Evolutionary conservation across 106 monocot genomes (phyloP), one percentile per base, ranked within the genome.

Genomic region (Triglochin maritima): DNA sequence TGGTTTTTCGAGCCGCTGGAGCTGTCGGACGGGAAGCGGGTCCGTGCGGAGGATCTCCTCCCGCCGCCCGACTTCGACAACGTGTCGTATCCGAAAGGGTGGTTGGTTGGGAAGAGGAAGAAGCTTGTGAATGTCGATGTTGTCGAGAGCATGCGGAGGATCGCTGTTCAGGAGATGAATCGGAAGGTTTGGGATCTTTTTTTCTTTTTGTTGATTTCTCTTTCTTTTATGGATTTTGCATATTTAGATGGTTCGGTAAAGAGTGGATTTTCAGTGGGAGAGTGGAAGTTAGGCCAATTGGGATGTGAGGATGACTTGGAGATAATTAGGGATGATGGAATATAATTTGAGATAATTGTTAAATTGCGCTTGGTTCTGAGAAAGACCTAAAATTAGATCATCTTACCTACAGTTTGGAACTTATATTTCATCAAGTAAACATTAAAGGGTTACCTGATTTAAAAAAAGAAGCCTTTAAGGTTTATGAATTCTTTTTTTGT

Each of bases 51-150:
- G 64, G 72, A 66, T 46, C 71, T 94, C 9, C 77, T 96, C 3
- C 96, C 96, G 6, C 90, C 90, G 43, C 96, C 96, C 4, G 91
- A 96, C 66, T 96, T 96, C 55, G 91, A 96, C 46, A 16, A 78
- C 2, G 55, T 80, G 6, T 74, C 71, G 0, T 96, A 96, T 69
- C 96, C 91, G 3, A 91, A 86, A 56, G 90, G 96, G 3, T 88
- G 90, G 96, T 47, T 96, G 54, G 83, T 86, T 10, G 96, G 96
- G 46, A 91, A 96, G 84, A 91, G 88, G 69, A 58, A 85, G 57
- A 94, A 94, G 83, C 91, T 96, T 12, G 90, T 96, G 9, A 91
- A 96, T 59, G 91, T 96, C 1, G 90, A 96, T 67, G 96, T 96
- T 0, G 96, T 96, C 17, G 91, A 96, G 72, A 96, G 88, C 85